phyloP scores from a whole-genome alignment of 2,329 filamentous ascomycete genomes.

The Colletotrichum camelliae region DNA sequence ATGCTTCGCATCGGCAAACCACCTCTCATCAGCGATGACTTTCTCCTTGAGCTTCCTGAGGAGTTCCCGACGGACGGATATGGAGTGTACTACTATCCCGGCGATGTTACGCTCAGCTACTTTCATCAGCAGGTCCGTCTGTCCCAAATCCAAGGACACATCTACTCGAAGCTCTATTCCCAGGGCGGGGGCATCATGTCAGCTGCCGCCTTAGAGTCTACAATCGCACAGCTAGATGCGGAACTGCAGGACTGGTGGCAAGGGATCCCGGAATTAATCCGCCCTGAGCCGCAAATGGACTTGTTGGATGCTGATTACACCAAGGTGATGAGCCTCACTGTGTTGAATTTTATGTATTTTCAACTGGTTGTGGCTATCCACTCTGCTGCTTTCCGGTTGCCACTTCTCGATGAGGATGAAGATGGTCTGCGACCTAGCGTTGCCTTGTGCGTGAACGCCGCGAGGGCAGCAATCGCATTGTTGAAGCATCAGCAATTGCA shows the following conservation, averaged over 20 bases:
- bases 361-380: constrained; percentile 15
- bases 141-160: constrained; percentile 1
- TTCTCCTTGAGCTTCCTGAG: constrained; percentile 10
- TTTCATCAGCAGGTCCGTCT: constrained; percentile 15
- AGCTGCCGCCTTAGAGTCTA: constrained; percentile 1
- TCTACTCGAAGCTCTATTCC: neutral
- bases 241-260: constrained; percentile 8
- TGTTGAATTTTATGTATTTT: constrained; percentile 14
- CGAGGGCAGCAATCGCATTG: constrained; percentile 3
- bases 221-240: neutral
- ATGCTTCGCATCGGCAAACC: constrained; percentile 15
- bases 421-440: neutral
- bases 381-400: constrained; percentile 4
- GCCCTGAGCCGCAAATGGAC: neutral
- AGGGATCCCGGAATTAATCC: constrained; percentile 11
- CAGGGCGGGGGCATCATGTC: neutral
- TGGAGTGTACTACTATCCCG: constrained; percentile 11
- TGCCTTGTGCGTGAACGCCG: constrained; percentile 3
- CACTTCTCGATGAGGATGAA: neutral
- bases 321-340: neutral
- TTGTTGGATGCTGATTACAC: constrained; percentile 8
- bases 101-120: constrained; percentile 1
- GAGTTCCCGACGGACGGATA: neutral
- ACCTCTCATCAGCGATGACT: constrained; percentile 12
- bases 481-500: constrained; percentile 1